A percentile compares a stretch with the other conserved stretches of the same genome.
phyloP scores from a whole-genome alignment of 176 grass and related monocot genomes.

The Oryza rufipogon region DNA sequence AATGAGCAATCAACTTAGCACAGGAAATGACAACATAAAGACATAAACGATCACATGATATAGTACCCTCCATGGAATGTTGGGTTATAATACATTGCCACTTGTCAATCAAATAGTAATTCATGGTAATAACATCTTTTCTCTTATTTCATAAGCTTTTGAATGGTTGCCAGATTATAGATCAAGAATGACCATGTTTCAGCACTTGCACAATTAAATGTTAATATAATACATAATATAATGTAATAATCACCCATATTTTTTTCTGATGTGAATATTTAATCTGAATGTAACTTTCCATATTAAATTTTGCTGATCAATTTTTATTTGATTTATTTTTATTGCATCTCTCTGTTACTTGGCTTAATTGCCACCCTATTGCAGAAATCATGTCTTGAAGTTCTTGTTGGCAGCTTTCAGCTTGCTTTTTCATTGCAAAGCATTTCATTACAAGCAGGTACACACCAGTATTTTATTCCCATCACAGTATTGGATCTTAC shows the following conservation, averaged over 20 bases:
- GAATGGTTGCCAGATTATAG: slow-evolving; percentile 8
- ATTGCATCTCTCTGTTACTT: slow-evolving; percentile 14
- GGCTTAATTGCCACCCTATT: slow-evolving; percentile 33
- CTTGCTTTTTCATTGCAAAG: slow-evolving; percentile 96
- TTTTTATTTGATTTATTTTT: slow-evolving; percentile 33
- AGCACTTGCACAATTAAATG: slow-evolving; percentile 12
- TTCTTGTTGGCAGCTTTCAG: slow-evolving; percentile 86
- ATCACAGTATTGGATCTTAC: slow-evolving; percentile 4
- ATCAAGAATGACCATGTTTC: not conserved
- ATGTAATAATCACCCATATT: not conserved
- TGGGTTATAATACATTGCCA: slow-evolving; percentile 1
- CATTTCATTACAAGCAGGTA: slow-evolving; percentile 76
- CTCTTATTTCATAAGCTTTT: slow-evolving; percentile 17
- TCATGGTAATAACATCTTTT: not conserved
- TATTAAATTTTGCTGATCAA: not conserved
- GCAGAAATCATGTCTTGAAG: slow-evolving; percentile 69
- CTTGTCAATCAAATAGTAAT: slow-evolving; percentile 15
- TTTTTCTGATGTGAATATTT: slow-evolving; percentile 14
- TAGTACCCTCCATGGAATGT: not conserved
- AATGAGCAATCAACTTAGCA: not conserved
- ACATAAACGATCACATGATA: slow-evolving; percentile 14
- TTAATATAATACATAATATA: not conserved
- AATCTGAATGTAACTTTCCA: not conserved
- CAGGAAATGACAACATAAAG: slow-evolving; percentile 19
- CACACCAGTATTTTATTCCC: slow-evolving; percentile 28